Evolutionary conservation across 2,329 filamentous ascomycete genomes (phyloP).

Genomic region (Graphium sp.): DNA sequence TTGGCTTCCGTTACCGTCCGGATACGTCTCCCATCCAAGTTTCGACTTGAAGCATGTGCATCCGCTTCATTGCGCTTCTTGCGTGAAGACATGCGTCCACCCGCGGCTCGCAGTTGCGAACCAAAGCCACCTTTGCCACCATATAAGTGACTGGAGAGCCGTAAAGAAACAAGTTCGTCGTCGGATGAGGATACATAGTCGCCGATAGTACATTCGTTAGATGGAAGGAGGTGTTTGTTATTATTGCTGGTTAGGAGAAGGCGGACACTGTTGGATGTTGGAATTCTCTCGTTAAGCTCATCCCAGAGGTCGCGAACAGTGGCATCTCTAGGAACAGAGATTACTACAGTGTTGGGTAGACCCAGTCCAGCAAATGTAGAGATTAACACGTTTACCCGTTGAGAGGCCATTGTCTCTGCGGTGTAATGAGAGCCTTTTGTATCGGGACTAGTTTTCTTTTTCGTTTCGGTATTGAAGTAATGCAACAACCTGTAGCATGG

Average conservation of each 20-base stretch:
- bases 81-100: slow-evolving; percentile 92
- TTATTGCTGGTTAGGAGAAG: slow-evolving; percentile 70
- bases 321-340: slow-evolving; percentile 52
- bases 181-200: slow-evolving; percentile 37
- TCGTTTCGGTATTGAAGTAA: no score
- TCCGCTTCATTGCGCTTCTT: slow-evolving; percentile 75
- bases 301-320: slow-evolving; percentile 51
- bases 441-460: no score
- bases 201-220: slow-evolving; percentile 37
- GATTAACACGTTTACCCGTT: slow-evolving; percentile 79
- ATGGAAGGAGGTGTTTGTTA: slow-evolving; percentile 49
- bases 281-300: slow-evolving; percentile 44
- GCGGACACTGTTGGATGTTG: slow-evolving; percentile 26
- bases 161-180: slow-evolving; percentile 65
- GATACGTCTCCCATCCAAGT: slow-evolving; percentile 76
- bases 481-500: no score
- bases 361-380: slow-evolving; percentile 71
- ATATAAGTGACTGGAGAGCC: slow-evolving; percentile 60
- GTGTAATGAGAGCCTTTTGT: no score
- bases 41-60: slow-evolving; percentile 79
- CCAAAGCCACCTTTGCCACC: slow-evolving; percentile 98
- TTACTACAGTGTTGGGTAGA: slow-evolving; percentile 64
- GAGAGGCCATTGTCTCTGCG: no score
- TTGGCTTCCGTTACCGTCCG: slow-evolving; percentile 93
- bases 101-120: slow-evolving; percentile 87